Base-by-base conservation (phyloP, 768 basidiomycete species). In the Serpula lacrymans region DNA sequence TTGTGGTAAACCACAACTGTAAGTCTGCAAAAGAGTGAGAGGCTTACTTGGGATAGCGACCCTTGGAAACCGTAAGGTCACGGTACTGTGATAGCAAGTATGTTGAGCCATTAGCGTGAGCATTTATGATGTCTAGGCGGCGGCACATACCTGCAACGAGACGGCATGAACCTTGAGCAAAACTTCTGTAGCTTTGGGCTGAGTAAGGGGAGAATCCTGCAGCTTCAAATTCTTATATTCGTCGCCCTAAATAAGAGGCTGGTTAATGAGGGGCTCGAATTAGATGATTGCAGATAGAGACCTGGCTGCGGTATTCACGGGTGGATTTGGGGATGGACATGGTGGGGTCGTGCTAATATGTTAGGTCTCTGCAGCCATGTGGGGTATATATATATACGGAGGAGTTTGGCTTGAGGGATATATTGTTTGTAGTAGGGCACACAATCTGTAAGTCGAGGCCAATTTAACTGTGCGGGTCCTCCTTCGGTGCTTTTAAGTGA, bases 151-250 rank as follows among this genome's bases (percentile, higher is more conserved):
- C 58, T 78, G 72, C 7, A 81, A 59, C 24, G 79, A 81, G 12
- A 78, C 77, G 1, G 77, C 75, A 41, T 75, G 71, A 8, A 75
- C 61, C 49, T 74, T 76, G 46, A 82, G 71, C 18, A 79, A 65
- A 6, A 78, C 79, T 39, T 82, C 71, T 17, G 55, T 64, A 1
- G 74, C 54, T 35, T 63, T 69, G 2, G 68, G 71, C 36, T 58
- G 48, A 0, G 57, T 53, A 24, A 64, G 44, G 7, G 55, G 41
- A 9, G 42, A 46, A 30, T 57, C 45, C 29, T 47, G 49, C 27
- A 67, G 30, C 7, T 48, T 55, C 26, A 65, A 52, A 37, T 63
- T 61, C 24, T 55, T 49, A 42, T 58, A 34, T 39, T 48, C 52
- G 23, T 50, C 50, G 24, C 50, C 49, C 60, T 62, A 24, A n/a